A percentile compares a stretch with the other conserved stretches of the same genome.
phyloP scores from a whole-genome alignment of 805 yeast genomes.

The Cyberlindnera lachancei region DNA sequence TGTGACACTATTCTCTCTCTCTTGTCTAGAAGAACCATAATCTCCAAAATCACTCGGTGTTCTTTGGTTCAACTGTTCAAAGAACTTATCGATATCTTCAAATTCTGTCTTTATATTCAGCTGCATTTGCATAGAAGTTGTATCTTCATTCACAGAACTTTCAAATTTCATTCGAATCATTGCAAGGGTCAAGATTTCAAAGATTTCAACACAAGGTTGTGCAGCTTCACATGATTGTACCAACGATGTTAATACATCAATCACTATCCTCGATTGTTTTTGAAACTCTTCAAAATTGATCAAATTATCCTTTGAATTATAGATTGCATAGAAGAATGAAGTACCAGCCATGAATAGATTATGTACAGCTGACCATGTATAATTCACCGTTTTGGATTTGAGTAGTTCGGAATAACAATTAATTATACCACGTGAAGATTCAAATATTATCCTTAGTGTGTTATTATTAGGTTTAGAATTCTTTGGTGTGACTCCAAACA shows the following conservation, averaged over 20 bases:
- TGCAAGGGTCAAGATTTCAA: slow-evolving; percentile 65
- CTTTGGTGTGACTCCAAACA: slow-evolving; percentile 75
- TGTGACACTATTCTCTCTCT: slow-evolving; percentile 3
- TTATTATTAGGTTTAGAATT: slow-evolving; percentile 44
- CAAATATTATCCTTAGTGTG: slow-evolving; percentile 50
- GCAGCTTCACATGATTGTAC: slow-evolving; percentile 77
- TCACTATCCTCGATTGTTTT: slow-evolving; percentile 38
- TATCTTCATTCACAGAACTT: slow-evolving; percentile 1
- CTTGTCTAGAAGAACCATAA: slow-evolving; percentile 10
- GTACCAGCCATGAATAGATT: slow-evolving; percentile 86
- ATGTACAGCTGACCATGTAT: slow-evolving; percentile 91
- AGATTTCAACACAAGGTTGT: slow-evolving; percentile 57
- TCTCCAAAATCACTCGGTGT: slow-evolving; percentile 11
- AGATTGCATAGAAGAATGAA: slow-evolving; percentile 70
- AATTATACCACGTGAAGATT: slow-evolving; percentile 62
- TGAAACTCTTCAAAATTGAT: slow-evolving; percentile 41
- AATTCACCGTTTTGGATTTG: slow-evolving; percentile 55
- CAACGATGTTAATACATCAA: slow-evolving; percentile 52
- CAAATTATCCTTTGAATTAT: slow-evolving; percentile 54
- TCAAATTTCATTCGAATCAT: slow-evolving; percentile 50
- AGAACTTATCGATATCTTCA: slow-evolving; percentile 21
- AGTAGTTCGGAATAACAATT: slow-evolving; percentile 52
- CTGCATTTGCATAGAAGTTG: no score
- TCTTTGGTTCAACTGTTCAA: slow-evolving; percentile 16
- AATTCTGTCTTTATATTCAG: slow-evolving; percentile 10